phyloP scores from a whole-genome alignment of 2,329 filamentous ascomycete species.

The Pseudogymnoascus sp. region DNA sequence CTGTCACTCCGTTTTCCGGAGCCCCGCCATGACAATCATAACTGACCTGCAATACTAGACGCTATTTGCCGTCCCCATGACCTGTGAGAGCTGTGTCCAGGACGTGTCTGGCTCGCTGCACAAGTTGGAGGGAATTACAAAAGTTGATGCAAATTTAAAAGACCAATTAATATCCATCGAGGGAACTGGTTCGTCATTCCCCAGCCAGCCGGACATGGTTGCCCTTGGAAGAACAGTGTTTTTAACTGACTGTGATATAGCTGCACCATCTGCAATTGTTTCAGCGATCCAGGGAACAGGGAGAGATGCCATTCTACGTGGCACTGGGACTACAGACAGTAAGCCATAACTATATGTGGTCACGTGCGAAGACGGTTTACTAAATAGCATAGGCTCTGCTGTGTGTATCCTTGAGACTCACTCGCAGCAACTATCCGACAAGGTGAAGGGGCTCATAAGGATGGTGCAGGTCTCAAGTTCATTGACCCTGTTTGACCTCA shows the following conservation, averaged over 20 bases:
- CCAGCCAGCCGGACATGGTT: slow-evolving; percentile 12
- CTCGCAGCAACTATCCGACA: slow-evolving; percentile 49
- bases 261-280: slow-evolving; percentile 83
- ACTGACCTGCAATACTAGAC: slow-evolving; percentile 48
- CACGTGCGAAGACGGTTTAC: slow-evolving; percentile 17
- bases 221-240: neutral
- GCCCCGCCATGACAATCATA: slow-evolving; percentile 22
- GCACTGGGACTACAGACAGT: slow-evolving; percentile 81
- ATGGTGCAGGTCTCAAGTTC: slow-evolving; percentile 84
- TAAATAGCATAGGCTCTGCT: slow-evolving; percentile 53
- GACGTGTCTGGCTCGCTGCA: slow-evolving; percentile 74
- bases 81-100: slow-evolving; percentile 82
- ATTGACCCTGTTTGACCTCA: slow-evolving; percentile 80
- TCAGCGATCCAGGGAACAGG: slow-evolving; percentile 82
- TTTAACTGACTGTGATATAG: slow-evolving; percentile 32
- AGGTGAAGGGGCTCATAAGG: slow-evolving; percentile 78
- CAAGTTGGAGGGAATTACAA: slow-evolving; percentile 71
- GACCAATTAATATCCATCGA: slow-evolving; percentile 79
- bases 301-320: slow-evolving; percentile 87
- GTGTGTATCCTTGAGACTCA: slow-evolving; percentile 95
- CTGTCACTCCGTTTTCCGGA: slow-evolving; percentile 12
- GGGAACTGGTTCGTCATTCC: slow-evolving; percentile 58
- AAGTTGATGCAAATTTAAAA: slow-evolving; percentile 73
- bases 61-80: slow-evolving; percentile 89
- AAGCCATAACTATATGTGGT: slow-evolving; percentile 32